Percentiles rank a stretch among this genome's conserved stretches.
phyloP scores from a whole-genome alignment of 1,139 yeast genomes.

The Hemisphaericaspora subhashii region DNA sequence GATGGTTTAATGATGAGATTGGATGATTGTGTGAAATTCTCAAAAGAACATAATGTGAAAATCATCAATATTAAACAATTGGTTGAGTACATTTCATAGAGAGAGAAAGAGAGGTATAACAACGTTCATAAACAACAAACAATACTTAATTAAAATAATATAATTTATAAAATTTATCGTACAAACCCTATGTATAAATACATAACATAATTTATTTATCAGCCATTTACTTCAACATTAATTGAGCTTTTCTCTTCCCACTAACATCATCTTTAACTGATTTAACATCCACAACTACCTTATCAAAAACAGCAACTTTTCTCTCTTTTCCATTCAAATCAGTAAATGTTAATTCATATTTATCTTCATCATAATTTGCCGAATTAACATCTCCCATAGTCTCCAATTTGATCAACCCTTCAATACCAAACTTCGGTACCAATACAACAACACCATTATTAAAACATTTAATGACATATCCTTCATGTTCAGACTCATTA shows the following conservation, averaged over 20 bases:
- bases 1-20: slow-evolving; percentile 97
- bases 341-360: slow-evolving; percentile 62
- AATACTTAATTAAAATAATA: background rate
- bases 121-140: background rate
- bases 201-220: slow-evolving; percentile 3
- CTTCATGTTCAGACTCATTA: slow-evolving; percentile 74
- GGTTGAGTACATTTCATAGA: slow-evolving; percentile 47
- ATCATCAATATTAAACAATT: slow-evolving; percentile 81
- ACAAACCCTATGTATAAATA: slow-evolving; percentile 2
- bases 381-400: slow-evolving; percentile 64
- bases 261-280: slow-evolving; percentile 83
- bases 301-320: slow-evolving; percentile 76
- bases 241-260: slow-evolving; percentile 90
- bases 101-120: background rate
- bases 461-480: slow-evolving; percentile 88
- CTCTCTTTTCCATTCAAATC: slow-evolving; percentile 43
- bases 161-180: background rate
- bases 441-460: slow-evolving; percentile 93
- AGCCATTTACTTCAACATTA: slow-evolving; percentile 46
- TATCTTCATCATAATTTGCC: slow-evolving; percentile 76
- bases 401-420: slow-evolving; percentile 84
- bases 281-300: slow-evolving; percentile 77
- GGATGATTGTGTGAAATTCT: slow-evolving; percentile 77
- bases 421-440: slow-evolving; percentile 97
- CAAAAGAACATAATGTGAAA: slow-evolving; percentile 61